Evolutionary conservation across 2,329 filamentous ascomycete genomes (phyloP).

Genomic region (Talaromyces piceae): DNA sequence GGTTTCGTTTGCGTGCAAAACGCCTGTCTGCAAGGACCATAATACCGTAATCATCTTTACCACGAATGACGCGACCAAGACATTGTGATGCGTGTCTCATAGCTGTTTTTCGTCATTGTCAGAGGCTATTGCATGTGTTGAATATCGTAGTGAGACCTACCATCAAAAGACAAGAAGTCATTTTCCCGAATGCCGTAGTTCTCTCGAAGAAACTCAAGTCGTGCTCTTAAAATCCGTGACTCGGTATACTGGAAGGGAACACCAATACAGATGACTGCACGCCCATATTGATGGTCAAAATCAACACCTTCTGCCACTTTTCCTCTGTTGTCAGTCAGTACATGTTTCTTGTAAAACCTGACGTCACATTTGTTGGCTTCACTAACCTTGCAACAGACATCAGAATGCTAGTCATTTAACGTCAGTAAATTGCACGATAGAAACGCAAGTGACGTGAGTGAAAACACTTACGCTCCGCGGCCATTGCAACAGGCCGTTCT

Average conservation of each 20-base stretch:
- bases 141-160: neutral
- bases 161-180: slow-evolving; percentile 93
- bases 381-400: slow-evolving; percentile 12
- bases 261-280: slow-evolving; percentile 91
- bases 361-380: neutral
- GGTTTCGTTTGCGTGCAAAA: slow-evolving; percentile 82
- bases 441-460: neutral
- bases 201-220: slow-evolving; percentile 91
- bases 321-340: slow-evolving; percentile 47
- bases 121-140: neutral
- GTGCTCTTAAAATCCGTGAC: slow-evolving; percentile 89
- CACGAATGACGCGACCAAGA: slow-evolving; percentile 83
- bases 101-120: slow-evolving; percentile 42
- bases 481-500: slow-evolving; percentile 97
- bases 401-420: slow-evolving; percentile 1
- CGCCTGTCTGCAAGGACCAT: slow-evolving; percentile 95
- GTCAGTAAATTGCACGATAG: neutral
- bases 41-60: slow-evolving; percentile 99
- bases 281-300: slow-evolving; percentile 97
- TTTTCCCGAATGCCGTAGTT: slow-evolving; percentile 96
- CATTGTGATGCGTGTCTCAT: slow-evolving; percentile 99
- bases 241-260: slow-evolving; percentile 99
- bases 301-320: slow-evolving; percentile 98
- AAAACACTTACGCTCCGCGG: slow-evolving; percentile 56
- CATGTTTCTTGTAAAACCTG: neutral